Conservation (phyloP, 441 rosid species). For the Gossypium schwendimanii region DNA sequence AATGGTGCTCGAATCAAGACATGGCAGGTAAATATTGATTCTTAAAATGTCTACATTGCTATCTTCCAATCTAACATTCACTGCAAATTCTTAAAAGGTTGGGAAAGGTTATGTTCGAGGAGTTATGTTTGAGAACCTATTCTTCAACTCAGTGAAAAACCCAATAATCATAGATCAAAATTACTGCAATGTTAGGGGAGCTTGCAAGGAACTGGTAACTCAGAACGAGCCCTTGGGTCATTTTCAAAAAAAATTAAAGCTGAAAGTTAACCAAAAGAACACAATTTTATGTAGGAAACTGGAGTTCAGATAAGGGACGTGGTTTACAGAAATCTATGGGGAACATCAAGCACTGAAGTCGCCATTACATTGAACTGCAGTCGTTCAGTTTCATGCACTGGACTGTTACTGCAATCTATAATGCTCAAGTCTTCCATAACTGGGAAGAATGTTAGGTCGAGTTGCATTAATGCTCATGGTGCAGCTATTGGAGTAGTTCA, state of each 20-base stretch:
- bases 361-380: conserved; percentile 32
- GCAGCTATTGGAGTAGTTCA: conserved; percentile 9
- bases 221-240: not conserved
- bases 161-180: conserved; percentile 29
- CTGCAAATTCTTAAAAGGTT: conserved; percentile 13
- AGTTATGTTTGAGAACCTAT: conserved; percentile 18
- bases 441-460: conserved; percentile 16
- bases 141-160: conserved; percentile 22
- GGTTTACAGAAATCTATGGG: conserved; percentile 10
- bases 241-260: not conserved
- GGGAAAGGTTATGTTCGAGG: conserved; percentile 25
- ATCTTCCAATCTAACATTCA: not conserved
- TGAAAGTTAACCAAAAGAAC: not conserved
- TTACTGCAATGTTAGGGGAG: conserved; percentile 22
- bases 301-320: conserved; percentile 29
- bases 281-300: conserved; percentile 13
- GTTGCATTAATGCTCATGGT: conserved; percentile 28
- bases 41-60: not conserved
- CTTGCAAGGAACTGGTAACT: conserved; percentile 30
- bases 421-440: conserved; percentile 1
- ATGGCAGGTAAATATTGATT: conserved; percentile 25
- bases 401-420: conserved; percentile 13
- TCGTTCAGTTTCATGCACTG: conserved; percentile 15
- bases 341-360: conserved; percentile 24
- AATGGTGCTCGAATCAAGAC: conserved; percentile 36